Base-by-base conservation (phyloP, 2,329 filamentous ascomycete species). In the Sordariomycetes sp. region DNA sequence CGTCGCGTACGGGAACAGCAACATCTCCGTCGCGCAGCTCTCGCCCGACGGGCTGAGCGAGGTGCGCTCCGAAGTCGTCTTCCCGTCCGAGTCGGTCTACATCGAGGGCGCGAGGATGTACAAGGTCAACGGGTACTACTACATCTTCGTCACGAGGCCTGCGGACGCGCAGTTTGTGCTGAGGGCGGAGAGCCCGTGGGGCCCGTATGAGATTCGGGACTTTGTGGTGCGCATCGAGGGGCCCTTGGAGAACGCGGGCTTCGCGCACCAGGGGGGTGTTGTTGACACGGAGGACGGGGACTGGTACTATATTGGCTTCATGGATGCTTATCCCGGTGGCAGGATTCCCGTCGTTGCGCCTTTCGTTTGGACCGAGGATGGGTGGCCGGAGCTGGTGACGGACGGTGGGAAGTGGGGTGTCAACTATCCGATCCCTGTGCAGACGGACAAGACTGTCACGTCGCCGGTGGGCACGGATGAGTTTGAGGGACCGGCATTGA, bases 291-390 rank as follows among this genome's bases (percentile, higher is more conserved):
- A 71, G 2, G 64, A 71, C 20, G 74, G 74, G 0, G 66, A 75
- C n/a, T 82, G 79, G 79, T 81, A 78, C 62, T 83, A 79, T 62
- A 75, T 81, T 63, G 72, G 74, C 0, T 83, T 82, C 63, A 66
- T 75, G 32, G 76, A 78, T 61, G 69, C 72, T 0, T 82, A 79
- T 60, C 79, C 80, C 0, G 72, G 70, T 7, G 80, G 80, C 0
- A 72, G 79, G 13, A 72, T 80, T 10, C 79, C 80, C 0, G 76
- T 80, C 2, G 66, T 80, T 2, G 78, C 79, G 1, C 79, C 79
- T 0, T 62, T 82, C 2, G 73, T 67, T 0, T 82, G 73, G 71
- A n/a, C n/a, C n/a, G 59, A 62, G 0, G 75, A 80, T 53, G 78
- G 77, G 2, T 82, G 70, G 65, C 79, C 79, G 0, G 54, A 63